Conservation (phyloP, 305 asterid genomes). For the Solanum aculeatissimum region DNA sequence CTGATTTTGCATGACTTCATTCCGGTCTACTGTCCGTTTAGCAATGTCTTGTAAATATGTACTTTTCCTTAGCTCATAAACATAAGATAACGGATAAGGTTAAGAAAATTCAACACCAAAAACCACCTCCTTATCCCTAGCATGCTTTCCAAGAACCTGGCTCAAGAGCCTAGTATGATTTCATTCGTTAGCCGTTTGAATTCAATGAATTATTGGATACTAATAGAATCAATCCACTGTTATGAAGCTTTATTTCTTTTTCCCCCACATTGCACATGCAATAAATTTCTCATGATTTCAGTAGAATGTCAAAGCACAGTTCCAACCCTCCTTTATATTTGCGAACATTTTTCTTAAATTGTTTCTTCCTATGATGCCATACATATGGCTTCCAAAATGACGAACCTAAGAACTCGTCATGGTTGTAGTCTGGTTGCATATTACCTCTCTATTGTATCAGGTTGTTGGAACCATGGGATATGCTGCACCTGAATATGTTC, state of each 20-base stretch:
- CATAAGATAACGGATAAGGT: background rate
- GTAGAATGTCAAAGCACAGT: background rate
- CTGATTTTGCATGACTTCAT: background rate
- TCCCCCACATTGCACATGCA: background rate
- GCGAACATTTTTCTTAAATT: background rate
- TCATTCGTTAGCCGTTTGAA: background rate
- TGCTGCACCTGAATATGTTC: conserved; percentile 93
- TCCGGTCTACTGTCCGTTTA: background rate
- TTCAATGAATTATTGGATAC: background rate
- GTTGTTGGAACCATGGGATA: conserved; percentile 95
- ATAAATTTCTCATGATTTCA: background rate
- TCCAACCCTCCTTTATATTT: background rate
- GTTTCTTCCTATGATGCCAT: background rate
- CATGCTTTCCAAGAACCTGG: background rate
- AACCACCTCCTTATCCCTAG: background rate
- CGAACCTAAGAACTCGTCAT: background rate
- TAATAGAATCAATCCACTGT: background rate
- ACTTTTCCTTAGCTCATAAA: background rate
- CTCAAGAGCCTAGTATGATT: background rate
- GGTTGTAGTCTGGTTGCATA: background rate
- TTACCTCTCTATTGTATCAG: conserved; percentile 21
- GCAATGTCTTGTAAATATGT: background rate
- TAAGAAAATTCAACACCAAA: background rate
- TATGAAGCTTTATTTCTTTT: background rate
- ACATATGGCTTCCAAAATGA: background rate